Conservation (phyloP, 2,329 filamentous ascomycete species). For the Ampelomyces quisqualis region DNA sequence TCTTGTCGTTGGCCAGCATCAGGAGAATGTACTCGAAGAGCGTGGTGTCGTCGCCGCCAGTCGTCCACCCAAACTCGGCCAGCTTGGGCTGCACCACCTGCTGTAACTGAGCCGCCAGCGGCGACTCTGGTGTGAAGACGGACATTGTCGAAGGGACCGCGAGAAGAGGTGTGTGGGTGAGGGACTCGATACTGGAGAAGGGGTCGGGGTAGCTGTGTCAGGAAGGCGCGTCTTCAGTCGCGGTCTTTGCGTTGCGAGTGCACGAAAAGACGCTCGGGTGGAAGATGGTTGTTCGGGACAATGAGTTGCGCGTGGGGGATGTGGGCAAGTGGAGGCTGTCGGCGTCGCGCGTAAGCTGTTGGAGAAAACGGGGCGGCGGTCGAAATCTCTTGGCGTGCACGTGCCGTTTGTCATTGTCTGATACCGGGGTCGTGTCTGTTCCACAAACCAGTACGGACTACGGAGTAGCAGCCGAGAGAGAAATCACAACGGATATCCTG, state of each 20-base stretch:
- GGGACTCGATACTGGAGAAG: constrained; percentile 13
- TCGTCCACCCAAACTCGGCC: constrained; percentile 88
- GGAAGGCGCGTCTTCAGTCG: constrained; percentile 23
- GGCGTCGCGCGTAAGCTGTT: neutral
- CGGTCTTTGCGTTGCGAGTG: neutral
- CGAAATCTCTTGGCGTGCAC: no score
- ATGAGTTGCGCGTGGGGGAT: neutral
- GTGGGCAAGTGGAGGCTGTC: constrained; percentile 8
- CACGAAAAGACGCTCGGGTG: neutral
- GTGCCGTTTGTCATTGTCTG: no score
- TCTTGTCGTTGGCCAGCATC: constrained; percentile 95
- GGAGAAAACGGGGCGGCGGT: neutral
- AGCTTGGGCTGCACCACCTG: constrained; percentile 85
- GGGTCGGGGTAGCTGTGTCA: constrained; percentile 19
- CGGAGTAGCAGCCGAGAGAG: no score
- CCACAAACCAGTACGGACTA: no score
- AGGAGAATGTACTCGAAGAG: constrained; percentile 95
- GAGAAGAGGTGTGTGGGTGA: constrained; percentile 10
- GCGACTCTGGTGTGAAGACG: constrained; percentile 74
- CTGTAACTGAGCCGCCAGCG: constrained; percentile 80
- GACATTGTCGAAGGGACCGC: constrained; percentile 59
- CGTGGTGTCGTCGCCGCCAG: constrained; percentile 74
- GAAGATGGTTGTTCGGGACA: neutral
- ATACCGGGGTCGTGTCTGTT: no score
- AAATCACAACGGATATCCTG: no score